Evolutionary conservation across 805 yeast genomes (phyloP).

Genomic region (Suhomyces pyralidae): DNA sequence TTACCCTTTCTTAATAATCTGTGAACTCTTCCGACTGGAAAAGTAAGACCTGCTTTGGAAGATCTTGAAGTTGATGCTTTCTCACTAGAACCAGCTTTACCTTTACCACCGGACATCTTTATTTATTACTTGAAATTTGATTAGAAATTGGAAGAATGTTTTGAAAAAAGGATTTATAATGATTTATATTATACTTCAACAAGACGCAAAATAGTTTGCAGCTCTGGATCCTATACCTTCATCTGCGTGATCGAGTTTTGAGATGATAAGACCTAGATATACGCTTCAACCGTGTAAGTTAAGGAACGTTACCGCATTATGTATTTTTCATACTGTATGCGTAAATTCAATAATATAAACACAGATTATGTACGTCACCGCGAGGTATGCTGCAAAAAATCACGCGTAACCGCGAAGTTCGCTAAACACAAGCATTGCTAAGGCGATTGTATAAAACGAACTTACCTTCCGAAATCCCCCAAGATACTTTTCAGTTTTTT

Average conservation of each 20-base stretch:
- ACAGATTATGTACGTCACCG: not conserved
- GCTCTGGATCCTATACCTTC: not conserved
- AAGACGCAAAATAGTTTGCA: not conserved
- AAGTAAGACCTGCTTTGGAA: constrained; percentile 96
- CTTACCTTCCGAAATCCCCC: not conserved
- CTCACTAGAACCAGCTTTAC: constrained; percentile 85
- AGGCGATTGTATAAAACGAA: not conserved
- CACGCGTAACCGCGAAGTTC: not conserved
- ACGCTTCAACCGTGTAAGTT: not conserved
- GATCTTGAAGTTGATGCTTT: constrained; percentile 98
- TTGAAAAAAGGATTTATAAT: not conserved
- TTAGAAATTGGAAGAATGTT: not conserved
- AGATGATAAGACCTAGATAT: not conserved
- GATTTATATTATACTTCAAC: not conserved
- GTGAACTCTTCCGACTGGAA: constrained; percentile 99
- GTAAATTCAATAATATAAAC: not conserved
- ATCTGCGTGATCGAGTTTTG: not conserved
- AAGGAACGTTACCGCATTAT: not conserved
- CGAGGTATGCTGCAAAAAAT: not conserved
- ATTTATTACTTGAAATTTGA: not conserved
- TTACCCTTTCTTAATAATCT: constrained; percentile 94
- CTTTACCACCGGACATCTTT: constrained; percentile 81
- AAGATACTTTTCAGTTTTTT: not conserved
- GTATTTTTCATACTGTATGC: not conserved
- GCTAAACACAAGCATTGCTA: not conserved